A percentile compares a stretch with the other conserved stretches of the same genome.
These are phyloP conservation scores for Chlamydomonas reinhardtii DNA, from an alignment of 163 green algal species.

Conservation along the genomic window DNA sequence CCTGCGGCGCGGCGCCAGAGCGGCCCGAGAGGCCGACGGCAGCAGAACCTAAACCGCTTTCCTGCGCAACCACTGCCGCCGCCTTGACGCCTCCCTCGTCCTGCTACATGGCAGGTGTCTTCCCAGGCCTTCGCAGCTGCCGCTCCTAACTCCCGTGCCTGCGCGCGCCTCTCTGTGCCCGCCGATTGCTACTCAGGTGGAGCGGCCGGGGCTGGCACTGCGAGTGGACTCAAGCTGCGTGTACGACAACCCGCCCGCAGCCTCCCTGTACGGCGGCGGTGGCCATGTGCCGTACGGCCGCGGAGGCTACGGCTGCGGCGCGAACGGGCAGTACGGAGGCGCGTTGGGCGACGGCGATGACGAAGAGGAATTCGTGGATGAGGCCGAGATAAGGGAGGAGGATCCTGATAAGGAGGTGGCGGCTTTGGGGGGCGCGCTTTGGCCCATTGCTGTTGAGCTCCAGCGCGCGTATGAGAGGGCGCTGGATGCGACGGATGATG, in stretches of 20 bases:
- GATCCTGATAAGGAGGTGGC: not conserved
- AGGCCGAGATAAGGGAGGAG: slow-evolving; percentile 5
- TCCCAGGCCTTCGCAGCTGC: no score
- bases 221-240: slow-evolving; percentile 21
- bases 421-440: not conserved
- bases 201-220: not conserved
- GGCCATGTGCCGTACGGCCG: not conserved
- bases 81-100: no score
- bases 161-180: no score
- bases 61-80: no score
- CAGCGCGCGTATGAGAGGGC: slow-evolving; percentile 30
- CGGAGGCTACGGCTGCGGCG: not conserved
- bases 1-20: no score
- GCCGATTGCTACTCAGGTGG: not conserved
- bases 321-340: not conserved
- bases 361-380: slow-evolving; percentile 37
- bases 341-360: no score
- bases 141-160: no score
- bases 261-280: no score
- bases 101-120: no score
- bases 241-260: not conserved
- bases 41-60: no score
- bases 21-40: no score
- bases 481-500: slow-evolving; percentile 7
- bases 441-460: not conserved